phyloP scores from a whole-genome alignment of 106 monocot genomes.

The Chionographis japonica region DNA sequence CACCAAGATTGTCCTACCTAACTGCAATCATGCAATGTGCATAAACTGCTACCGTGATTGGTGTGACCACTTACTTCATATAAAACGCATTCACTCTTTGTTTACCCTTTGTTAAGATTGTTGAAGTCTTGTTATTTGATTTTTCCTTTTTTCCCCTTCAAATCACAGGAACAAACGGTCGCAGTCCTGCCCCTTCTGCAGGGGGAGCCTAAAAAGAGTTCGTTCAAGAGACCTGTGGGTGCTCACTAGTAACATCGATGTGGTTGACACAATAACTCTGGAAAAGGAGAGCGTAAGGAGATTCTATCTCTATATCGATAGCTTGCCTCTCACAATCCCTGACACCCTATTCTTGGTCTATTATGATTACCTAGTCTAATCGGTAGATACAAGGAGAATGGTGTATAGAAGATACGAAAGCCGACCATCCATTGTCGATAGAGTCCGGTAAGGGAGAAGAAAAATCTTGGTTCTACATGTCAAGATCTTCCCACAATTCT shows the following conservation, averaged over 20 bases:
- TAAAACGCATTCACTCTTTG: not conserved
- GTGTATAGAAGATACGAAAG: conserved; percentile 12
- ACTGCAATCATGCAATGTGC: conserved; percentile 79
- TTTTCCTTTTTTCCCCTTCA: not conserved
- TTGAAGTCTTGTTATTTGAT: not conserved
- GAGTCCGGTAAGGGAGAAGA: conserved; percentile 17
- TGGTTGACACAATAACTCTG: conserved; percentile 36
- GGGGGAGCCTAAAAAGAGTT: conserved; percentile 55
- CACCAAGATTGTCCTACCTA: conserved; percentile 65
- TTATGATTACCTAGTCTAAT: conserved; percentile 46
- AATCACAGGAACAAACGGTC: conserved; percentile 48
- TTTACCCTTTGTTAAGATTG: not conserved
- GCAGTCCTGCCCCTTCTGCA: conserved; percentile 62
- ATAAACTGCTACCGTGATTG: conserved; percentile 74
- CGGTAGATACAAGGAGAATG: not conserved
- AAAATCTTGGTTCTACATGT: not conserved
- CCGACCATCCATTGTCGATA: conserved; percentile 29
- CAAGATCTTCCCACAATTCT: not conserved
- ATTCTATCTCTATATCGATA: conserved; percentile 47
- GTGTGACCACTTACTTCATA: conserved; percentile 20
- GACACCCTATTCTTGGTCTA: conserved; percentile 51
- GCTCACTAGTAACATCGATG: conserved; percentile 41
- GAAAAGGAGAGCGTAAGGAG: conserved; percentile 51
- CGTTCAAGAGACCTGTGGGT: conserved; percentile 63
- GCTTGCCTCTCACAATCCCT: conserved; percentile 48